Percentiles rank a stretch among this genome's conserved stretches.
These are phyloP conservation scores for Miscanthus sacchariflorus DNA, from an alignment of 202 grass and related monocot species.

Conservation along the genomic window DNA sequence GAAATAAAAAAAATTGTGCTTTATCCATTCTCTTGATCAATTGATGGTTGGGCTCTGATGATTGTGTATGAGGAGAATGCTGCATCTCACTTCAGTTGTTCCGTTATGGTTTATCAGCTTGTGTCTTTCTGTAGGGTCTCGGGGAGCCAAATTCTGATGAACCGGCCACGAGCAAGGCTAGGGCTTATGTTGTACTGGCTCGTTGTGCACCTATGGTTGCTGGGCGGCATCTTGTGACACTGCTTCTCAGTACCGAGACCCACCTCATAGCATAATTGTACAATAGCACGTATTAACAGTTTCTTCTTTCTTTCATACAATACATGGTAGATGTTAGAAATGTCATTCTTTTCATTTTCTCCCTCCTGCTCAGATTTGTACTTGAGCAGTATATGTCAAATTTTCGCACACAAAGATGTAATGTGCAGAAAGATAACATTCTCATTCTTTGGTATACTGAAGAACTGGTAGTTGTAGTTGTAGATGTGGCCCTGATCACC, in stretches of 20 bases:
- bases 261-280: conserved; percentile 58
- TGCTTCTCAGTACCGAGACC: conserved; percentile 22
- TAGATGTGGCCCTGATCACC: conserved; percentile 9
- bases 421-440: conserved; percentile 48
- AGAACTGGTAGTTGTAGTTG: neutral
- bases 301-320: conserved; percentile 36
- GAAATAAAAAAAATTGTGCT: neutral
- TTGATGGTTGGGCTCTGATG: conserved; percentile 18
- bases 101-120: conserved; percentile 12
- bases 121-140: conserved; percentile 78
- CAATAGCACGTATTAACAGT: conserved; percentile 49
- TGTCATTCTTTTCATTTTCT: conserved; percentile 47
- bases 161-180: conserved; percentile 84
- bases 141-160: conserved; percentile 84
- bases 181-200: conserved; percentile 77
- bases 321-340: conserved; percentile 46
- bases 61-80: conserved; percentile 16
- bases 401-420: conserved; percentile 47
- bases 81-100: conserved; percentile 28
- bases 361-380: conserved; percentile 39
- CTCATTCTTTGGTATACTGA: conserved; percentile 54
- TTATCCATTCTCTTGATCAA: conserved; percentile 28
- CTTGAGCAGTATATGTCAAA: conserved; percentile 40
- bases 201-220: conserved; percentile 87
- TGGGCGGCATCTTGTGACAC: conserved; percentile 80